Evolutionary conservation across 2,329 filamentous ascomycete genomes (phyloP), one percentile per base, ranked within the genome.

Genomic region (Neurospora sp.): DNA sequence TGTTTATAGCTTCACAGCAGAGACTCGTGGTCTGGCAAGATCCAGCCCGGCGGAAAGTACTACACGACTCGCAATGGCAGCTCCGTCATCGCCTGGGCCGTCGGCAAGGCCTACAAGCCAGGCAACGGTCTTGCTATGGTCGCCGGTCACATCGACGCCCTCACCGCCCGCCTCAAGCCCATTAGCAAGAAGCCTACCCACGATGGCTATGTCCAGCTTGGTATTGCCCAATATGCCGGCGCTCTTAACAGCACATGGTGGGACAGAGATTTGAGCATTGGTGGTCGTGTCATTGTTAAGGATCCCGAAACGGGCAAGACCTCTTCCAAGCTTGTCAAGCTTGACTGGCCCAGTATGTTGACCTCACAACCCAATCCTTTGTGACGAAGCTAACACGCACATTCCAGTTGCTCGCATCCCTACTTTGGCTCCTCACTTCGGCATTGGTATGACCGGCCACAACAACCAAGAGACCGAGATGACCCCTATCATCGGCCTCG

Each of bases 371-470:
- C 37, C 67, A 23, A 12, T 69, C 39, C 19, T 8, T 17, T 19
- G 15, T 68, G 36, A 52, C 2, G 37, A 66, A 46, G 36, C 39
- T 74, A 70, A 70, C 72, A 74, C 71, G 73, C 68, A 57, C 68
- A 70, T 62, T 46, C 23, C 67, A 81, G 84, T 99, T 82, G 96
- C 96, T 66, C 88, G 91, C 72, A 91, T 98, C 71, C 93, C 96
- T 6, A 97, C 93, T 0, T 86, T 99, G 19, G 96, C 96, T 36
- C 93, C 93, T 70, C 96, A 99, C 80, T 98, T 99, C 76, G 96
- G 96, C 68, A 86, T 91, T 66, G 90, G 87, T 28, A 89, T 89
- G 83, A 83, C 87, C 78, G 88, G 88, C 67, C 79, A 81, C 69
- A 85, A 88, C 81, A 98, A 99, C 79, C 86, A 86, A 75, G 96